These are phyloP conservation scores for Rhizophlyctis rosea DNA, from an alignment of 192 early-diverging fungal genomes.

Conservation along the genomic window DNA sequence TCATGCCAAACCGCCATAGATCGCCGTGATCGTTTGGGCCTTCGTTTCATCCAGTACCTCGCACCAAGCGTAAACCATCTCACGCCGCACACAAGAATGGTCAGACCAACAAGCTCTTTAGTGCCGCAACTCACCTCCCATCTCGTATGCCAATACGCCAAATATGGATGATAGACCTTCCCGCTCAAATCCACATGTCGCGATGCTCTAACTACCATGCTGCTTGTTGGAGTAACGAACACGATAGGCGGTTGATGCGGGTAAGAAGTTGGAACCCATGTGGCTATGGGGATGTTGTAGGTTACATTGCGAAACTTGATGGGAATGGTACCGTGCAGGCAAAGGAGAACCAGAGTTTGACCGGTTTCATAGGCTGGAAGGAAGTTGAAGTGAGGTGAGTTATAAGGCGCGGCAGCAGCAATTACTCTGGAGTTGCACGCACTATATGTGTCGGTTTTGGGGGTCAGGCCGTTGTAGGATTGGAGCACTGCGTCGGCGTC, in stretches of 20 bases:
- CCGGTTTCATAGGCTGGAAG: constrained; percentile 40
- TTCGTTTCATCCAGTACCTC: too few relatives aligned
- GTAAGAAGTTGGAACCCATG: constrained; percentile 84
- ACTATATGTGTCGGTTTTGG: constrained; percentile 72
- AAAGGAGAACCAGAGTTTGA: constrained; percentile 63
- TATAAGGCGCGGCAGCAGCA: too few relatives aligned
- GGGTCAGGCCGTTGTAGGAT: constrained; percentile 54
- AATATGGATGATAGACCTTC: constrained; percentile 78
- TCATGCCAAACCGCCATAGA: too few relatives aligned
- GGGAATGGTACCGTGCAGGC: constrained; percentile 83
- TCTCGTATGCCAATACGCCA: constrained; percentile 67
- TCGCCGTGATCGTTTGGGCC: too few relatives aligned
- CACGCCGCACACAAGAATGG: too few relatives aligned
- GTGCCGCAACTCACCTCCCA: constrained; percentile 37
- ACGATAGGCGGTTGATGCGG: constrained; percentile 75
- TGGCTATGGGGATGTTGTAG: constrained; percentile 90
- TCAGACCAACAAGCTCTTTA: background rate
- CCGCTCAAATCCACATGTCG: constrained; percentile 84
- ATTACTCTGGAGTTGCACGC: too few relatives aligned
- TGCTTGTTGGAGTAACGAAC: constrained; percentile 83
- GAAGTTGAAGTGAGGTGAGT: constrained; percentile 16
- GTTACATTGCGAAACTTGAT: constrained; percentile 73
- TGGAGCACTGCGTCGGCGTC: constrained; percentile 64
- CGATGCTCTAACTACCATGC: constrained; percentile 79
- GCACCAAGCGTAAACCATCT: too few relatives aligned